Conservation (phyloP, 2,329 filamentous ascomycete species). For the Aspergillus arachidicola region DNA sequence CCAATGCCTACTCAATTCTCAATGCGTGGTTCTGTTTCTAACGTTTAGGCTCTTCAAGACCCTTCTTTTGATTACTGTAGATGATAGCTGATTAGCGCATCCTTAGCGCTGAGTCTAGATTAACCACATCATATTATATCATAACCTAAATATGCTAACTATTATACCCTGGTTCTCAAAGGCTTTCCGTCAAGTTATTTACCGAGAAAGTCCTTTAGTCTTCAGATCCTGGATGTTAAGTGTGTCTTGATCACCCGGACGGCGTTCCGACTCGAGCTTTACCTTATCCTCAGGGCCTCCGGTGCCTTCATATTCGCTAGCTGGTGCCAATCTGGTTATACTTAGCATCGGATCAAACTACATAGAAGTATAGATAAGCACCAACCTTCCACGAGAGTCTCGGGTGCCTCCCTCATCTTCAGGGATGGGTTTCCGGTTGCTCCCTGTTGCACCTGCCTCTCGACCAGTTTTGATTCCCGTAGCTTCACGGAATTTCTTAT, state of each 20-base stretch:
- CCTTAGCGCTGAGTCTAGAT: not conserved
- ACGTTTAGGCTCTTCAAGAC: not conserved
- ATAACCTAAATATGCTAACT: not conserved
- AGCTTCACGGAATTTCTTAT: conserved; percentile 39
- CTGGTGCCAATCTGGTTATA: conserved; percentile 36
- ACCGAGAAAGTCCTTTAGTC: conserved; percentile 21
- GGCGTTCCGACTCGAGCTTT: conserved; percentile 28
- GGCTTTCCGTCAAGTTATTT: conserved; percentile 6
- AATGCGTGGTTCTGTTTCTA: not conserved
- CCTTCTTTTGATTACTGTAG: not conserved
- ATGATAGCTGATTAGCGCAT: not conserved
- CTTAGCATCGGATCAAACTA: no score
- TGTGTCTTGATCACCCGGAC: conserved; percentile 32
- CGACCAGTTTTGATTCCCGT: conserved; percentile 41
- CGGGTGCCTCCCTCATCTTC: conserved; percentile 44
- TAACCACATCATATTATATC: not conserved
- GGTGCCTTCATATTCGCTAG: conserved; percentile 37
- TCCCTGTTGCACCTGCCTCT: conserved; percentile 36
- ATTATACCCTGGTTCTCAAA: not conserved
- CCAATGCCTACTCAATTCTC: not conserved
- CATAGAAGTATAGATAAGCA: not conserved
- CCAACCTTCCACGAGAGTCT: conserved; percentile 42
- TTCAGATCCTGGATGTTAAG: conserved; percentile 29
- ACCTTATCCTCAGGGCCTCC: conserved; percentile 41
- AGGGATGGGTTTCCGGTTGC: conserved; percentile 43